Evolutionary conservation across 2,329 filamentous ascomycete genomes (phyloP).

Genomic region (Myriangium duriaei): DNA sequence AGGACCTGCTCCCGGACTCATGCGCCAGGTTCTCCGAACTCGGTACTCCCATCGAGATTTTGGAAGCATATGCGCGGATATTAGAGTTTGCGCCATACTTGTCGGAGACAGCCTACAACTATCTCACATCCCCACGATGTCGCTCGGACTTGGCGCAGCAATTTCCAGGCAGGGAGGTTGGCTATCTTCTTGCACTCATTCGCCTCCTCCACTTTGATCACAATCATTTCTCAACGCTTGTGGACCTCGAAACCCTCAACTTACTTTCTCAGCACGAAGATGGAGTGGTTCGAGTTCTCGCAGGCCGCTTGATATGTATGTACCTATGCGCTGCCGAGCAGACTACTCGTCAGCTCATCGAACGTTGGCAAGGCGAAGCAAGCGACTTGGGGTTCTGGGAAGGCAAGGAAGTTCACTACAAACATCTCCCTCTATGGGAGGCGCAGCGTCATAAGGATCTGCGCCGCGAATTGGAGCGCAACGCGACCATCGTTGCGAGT

Average conservation of each 20-base stretch:
- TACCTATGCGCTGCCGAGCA: slow-evolving; percentile 69
- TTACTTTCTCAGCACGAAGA: slow-evolving; percentile 49
- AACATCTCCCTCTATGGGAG: slow-evolving; percentile 56
- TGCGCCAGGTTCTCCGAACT: slow-evolving; percentile 42
- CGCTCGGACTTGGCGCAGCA: slow-evolving; percentile 8
- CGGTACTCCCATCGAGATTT: slow-evolving; percentile 30
- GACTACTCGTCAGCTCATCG: slow-evolving; percentile 55
- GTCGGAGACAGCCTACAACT: slow-evolving; percentile 55
- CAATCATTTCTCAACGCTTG: slow-evolving; percentile 50
- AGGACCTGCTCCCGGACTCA: slow-evolving; percentile 65
- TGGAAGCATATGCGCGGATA: slow-evolving; percentile 66
- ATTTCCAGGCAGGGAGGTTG: slow-evolving; percentile 5
- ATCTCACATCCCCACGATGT: slow-evolving; percentile 4
- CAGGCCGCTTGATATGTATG: slow-evolving; percentile 67
- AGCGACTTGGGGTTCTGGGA: slow-evolving; percentile 57
- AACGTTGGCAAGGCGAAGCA: neutral
- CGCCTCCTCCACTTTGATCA: slow-evolving; percentile 68
- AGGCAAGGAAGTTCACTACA: slow-evolving; percentile 62
- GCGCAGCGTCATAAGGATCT: slow-evolving; percentile 39
- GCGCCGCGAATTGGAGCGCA: slow-evolving; percentile 5
- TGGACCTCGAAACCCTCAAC: slow-evolving; percentile 57
- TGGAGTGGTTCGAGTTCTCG: slow-evolving; percentile 60
- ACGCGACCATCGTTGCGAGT: neutral
- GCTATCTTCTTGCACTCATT: slow-evolving; percentile 55
- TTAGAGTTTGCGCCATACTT: slow-evolving; percentile 74